A percentile compares a stretch with the other conserved stretches of the same genome.
Evolutionary conservation across 495 filamentous ascomycete species (phyloP).

Genomic region (Penicillium cataractarum): DNA sequence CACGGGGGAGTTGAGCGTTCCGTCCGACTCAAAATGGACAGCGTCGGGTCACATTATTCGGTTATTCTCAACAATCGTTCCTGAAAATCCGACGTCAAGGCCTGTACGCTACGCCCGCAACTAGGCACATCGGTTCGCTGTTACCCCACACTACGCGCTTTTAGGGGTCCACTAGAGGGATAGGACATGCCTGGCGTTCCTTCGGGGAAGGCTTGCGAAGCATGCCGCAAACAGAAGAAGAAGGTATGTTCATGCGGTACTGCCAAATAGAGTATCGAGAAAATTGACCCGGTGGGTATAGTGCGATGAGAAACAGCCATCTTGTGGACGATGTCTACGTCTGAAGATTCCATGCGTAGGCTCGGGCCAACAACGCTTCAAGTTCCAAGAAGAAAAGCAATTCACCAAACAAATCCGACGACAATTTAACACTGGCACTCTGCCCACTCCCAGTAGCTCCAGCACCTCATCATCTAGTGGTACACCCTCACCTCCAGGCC

Average conservation of each 20-base stretch:
- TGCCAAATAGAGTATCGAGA: too few relatives aligned
- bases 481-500: not conserved
- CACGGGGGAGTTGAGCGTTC: not conserved
- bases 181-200: slow-evolving; percentile 54
- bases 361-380: slow-evolving; percentile 49
- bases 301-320: slow-evolving; percentile 47
- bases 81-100: not conserved
- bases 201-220: slow-evolving; percentile 51
- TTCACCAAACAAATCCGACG: slow-evolving; percentile 8
- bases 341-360: slow-evolving; percentile 49
- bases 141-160: not conserved
- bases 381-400: slow-evolving; percentile 46
- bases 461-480: not conserved
- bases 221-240: slow-evolving; percentile 57
- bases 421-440: not conserved
- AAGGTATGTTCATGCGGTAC: slow-evolving; percentile 39
- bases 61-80: not conserved
- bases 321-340: slow-evolving; percentile 53
- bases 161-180: slow-evolving; percentile 8
- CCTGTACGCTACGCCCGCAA: not conserved
- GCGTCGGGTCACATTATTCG: not conserved
- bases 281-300: slow-evolving; percentile 13
- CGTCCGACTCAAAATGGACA: slow-evolving; percentile 9
- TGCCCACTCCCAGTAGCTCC: not conserved
- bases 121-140: not conserved